Conservation (phyloP, 1,284 basidiomycete species). For the Leccinum subrobustum region DNA sequence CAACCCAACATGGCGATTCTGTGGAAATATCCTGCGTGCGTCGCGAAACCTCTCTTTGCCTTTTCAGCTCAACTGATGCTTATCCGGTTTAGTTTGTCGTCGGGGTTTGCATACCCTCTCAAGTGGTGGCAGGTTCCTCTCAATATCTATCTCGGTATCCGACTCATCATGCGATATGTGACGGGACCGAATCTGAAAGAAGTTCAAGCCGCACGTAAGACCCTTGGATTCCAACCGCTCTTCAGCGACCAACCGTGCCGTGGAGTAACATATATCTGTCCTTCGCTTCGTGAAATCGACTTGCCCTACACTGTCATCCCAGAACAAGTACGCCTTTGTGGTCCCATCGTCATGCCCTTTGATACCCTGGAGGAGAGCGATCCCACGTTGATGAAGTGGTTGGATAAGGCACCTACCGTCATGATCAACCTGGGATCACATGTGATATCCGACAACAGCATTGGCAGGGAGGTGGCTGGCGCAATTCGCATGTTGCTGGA, state of each 20-base stretch:
- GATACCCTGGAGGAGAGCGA: constrained; percentile 12
- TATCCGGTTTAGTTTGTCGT: neutral
- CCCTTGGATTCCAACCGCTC: neutral
- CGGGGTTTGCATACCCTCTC: constrained; percentile 11
- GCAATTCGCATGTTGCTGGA: constrained; percentile 10
- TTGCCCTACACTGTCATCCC: constrained; percentile 1
- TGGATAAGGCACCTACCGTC: constrained; percentile 12
- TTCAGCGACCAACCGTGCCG: neutral
- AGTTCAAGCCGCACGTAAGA: neutral
- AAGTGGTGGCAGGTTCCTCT: constrained; percentile 15
- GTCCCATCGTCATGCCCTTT: constrained; percentile 14
- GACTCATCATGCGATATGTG: neutral
- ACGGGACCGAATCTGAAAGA: neutral
- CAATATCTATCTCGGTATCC: constrained; percentile 12
- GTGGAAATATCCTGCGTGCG: constrained; percentile 15
- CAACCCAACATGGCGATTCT: constrained; percentile 1
- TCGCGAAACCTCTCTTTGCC: neutral
- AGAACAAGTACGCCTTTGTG: constrained; percentile 1
- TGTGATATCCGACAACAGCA: neutral
- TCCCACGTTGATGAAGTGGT: constrained; percentile 9
- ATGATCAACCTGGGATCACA: constrained; percentile 11
- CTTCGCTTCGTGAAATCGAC: constrained; percentile 5
- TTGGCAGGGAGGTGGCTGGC: constrained; percentile 2
- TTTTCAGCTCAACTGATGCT: neutral
- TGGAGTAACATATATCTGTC: constrained; percentile 8